Conservation (phyloP, 108 stramenopile genomes). For the Stephanodiscus triporus region DNA sequence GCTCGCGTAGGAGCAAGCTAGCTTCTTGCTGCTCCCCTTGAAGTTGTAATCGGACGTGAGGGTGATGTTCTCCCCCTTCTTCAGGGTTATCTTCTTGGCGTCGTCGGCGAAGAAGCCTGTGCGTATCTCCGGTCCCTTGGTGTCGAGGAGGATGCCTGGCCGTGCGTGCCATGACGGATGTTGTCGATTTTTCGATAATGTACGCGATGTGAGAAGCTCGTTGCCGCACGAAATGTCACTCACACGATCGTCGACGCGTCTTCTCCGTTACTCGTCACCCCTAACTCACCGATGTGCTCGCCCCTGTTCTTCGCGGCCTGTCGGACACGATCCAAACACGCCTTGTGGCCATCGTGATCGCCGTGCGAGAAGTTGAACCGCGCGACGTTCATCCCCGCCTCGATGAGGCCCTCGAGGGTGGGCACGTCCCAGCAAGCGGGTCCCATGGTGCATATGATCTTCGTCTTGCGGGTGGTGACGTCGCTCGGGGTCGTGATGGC, state of each 20-base stretch:
- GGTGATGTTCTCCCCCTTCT: constrained; percentile 76
- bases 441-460: constrained; percentile 90
- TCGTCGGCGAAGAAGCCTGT: constrained; percentile 92
- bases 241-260: too few species aligned
- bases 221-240: too few species aligned
- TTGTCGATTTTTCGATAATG: too few species aligned
- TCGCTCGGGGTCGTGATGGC: constrained; percentile 51
- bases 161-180: too few species aligned
- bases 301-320: constrained; percentile 78
- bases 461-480: constrained; percentile 68
- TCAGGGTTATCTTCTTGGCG: constrained; percentile 76
- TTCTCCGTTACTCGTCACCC: too few species aligned
- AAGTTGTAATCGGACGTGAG: constrained; percentile 87
- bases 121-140: constrained; percentile 97
- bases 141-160: constrained; percentile 86
- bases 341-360: constrained; percentile 86
- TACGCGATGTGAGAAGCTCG: too few species aligned
- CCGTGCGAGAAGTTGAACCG: constrained; percentile 94
- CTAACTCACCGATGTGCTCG: constrained; percentile 76
- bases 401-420: constrained; percentile 75
- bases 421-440: constrained; percentile 90
- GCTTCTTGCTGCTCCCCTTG: constrained; percentile 80
- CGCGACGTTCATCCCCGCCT: constrained; percentile 91
- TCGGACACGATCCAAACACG: constrained; percentile 79
- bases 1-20: constrained; percentile 92